Evolutionary conservation across 306 rosid species (phyloP).

Genomic region (Sindora glabra): DNA sequence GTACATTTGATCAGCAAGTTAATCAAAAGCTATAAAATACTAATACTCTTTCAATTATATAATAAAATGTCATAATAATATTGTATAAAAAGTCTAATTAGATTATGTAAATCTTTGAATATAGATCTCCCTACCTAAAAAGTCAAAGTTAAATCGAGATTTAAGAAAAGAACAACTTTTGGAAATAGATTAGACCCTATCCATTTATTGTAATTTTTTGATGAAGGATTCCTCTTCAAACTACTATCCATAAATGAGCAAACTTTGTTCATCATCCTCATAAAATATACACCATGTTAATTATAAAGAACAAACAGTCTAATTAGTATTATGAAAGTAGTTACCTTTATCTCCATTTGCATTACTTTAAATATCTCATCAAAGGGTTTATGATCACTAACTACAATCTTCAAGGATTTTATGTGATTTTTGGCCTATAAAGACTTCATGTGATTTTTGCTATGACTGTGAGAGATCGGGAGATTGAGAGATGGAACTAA

Average conservation of each 20-base stretch:
- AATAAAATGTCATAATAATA: neutral
- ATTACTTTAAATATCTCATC: slow-evolving; percentile 65
- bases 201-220: slow-evolving; percentile 63
- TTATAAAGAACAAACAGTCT: too few species aligned
- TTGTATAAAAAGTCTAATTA: slow-evolving; percentile 1
- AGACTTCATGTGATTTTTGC: too few species aligned
- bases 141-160: slow-evolving; percentile 94
- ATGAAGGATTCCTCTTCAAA: slow-evolving; percentile 68
- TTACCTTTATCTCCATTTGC: slow-evolving; percentile 63
- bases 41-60: slow-evolving; percentile 1
- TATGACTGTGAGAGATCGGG: too few species aligned
- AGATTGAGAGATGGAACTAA: too few species aligned
- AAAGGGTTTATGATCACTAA: slow-evolving; percentile 46
- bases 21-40: neutral
- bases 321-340: too few species aligned
- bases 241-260: slow-evolving; percentile 60
- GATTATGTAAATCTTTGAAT: slow-evolving; percentile 2
- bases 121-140: slow-evolving; percentile 31
- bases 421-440: too few species aligned
- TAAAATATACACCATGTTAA: too few species aligned
- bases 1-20: too few species aligned
- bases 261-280: too few species aligned
- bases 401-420: slow-evolving; percentile 69
- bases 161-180: slow-evolving; percentile 82
- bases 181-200: slow-evolving; percentile 66